These are phyloP conservation scores for Syzygium grande DNA, from an alignment of 345 rosid species.

Conservation along the genomic window DNA sequence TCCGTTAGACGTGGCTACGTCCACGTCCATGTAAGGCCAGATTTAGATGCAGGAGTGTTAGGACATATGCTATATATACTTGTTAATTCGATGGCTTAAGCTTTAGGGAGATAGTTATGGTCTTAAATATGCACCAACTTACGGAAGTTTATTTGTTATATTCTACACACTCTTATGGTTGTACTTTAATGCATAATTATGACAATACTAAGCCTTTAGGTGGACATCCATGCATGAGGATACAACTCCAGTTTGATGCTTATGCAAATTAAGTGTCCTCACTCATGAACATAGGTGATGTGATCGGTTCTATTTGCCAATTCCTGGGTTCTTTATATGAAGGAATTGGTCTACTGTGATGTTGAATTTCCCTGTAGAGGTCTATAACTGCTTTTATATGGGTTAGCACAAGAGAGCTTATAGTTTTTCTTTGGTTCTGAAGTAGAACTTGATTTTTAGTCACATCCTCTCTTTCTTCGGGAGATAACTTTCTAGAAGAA, in stretches of 20 bases:
- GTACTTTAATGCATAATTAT: neutral
- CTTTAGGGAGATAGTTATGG: neutral
- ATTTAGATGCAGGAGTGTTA: neutral
- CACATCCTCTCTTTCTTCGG: neutral
- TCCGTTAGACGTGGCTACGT: neutral
- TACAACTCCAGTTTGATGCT: neutral
- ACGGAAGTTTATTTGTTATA: neutral
- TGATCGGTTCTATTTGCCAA: neutral
- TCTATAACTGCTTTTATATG: neutral
- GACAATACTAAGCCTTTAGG: neutral
- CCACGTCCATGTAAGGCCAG: neutral
- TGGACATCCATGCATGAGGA: neutral
- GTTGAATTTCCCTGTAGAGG: neutral
- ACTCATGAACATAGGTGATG: neutral
- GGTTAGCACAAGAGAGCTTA: neutral
- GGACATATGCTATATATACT: neutral
- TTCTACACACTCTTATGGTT: neutral
- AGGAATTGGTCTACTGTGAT: neutral
- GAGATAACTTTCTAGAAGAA: neutral
- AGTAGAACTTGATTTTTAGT: neutral
- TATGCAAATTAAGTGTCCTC: neutral
- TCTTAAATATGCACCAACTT: neutral
- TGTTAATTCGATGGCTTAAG: neutral
- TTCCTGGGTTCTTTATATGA: neutral
- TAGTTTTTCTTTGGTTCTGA: neutral